Base-by-base conservation (phyloP, 2,329 filamentous ascomycete genomes). In the Talaromyces pinophilus region DNA sequence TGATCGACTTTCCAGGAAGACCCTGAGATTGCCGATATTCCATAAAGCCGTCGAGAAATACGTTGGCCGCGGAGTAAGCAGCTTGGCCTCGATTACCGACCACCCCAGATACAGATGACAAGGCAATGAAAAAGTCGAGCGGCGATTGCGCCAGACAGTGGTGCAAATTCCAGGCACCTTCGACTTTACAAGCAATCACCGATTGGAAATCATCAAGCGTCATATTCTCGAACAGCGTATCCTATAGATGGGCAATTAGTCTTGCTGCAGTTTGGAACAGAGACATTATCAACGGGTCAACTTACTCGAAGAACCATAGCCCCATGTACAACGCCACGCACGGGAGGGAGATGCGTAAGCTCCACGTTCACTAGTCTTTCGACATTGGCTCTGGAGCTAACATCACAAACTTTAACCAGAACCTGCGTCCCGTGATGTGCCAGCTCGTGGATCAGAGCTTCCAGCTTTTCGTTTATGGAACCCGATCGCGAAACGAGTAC, bases 401-500 rank as follows among this genome's bases (percentile, higher is more conserved):
- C 75, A 68, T 76, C 76, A 42, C 79, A 79, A 1, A 70, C 63
- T n/a, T 78, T 72, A 0, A 75, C 72, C 19, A 67, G 7, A 15
- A 75, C 66, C 1, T 54, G 60, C n/a, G 70, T 70, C 5, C 71
- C 70, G 0, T 63, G 15, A 22, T 62, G 19, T 17, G 67, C 63
- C 33, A 75, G 42, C 8, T 68, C 68, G 11, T 70, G 67, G 13
- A 71, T 66, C 4, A 73, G 46, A 7, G 60, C 52, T 57, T 69
- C 69, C 2, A 73, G 65, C 17, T 70, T 68, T 2, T 72, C 65
- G 10, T 69, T 70, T 11, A 70, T 59, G 0, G 73, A 69, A 22
- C 71, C 73, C 61, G 77, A 82, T 30, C 86, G 81, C 11, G 85
- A 87, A 0, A 88, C 69, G 55, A 87, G 84, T 1, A 83, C 82